Evolutionary conservation across 2,329 filamentous ascomycete genomes (phyloP).

Genomic region (Colletotrichum kahawae): DNA sequence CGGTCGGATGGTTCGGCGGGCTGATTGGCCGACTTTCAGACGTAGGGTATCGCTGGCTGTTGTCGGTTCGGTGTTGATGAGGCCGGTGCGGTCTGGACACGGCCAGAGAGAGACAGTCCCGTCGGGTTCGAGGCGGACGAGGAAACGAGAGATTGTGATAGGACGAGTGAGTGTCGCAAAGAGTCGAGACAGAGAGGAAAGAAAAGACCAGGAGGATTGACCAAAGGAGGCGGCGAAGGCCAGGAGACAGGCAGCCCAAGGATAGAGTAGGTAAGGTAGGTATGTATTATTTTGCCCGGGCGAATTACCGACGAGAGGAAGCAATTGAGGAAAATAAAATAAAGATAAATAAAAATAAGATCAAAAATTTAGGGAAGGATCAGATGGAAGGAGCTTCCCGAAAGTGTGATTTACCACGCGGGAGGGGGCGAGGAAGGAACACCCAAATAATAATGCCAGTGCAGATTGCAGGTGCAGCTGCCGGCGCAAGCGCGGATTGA

Average conservation of each 20-base stretch:
- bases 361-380: neutral
- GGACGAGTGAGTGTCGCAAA: neutral
- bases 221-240: neutral
- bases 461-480: conserved; percentile 7
- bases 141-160: neutral
- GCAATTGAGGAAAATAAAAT: neutral
- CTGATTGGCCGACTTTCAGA: conserved; percentile 1
- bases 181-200: neutral
- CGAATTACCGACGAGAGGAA: neutral
- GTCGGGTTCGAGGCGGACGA: neutral
- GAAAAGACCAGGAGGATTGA: neutral
- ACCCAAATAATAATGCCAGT: neutral
- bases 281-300: neutral
- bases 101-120: neutral
- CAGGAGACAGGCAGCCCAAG: neutral
- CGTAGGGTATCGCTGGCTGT: neutral
- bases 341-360: neutral
- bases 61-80: neutral
- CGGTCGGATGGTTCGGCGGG: neutral
- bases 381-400: neutral
- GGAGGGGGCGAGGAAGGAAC: neutral
- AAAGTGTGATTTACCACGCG: neutral
- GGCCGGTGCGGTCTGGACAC: neutral
- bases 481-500: neutral
- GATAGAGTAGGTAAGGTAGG: neutral